A percentile compares a stretch with the other conserved stretches of the same genome.
Evolutionary conservation across 2,329 filamentous ascomycete genomes (phyloP).

Genomic region (Rhexocercosporidium sp.): DNA sequence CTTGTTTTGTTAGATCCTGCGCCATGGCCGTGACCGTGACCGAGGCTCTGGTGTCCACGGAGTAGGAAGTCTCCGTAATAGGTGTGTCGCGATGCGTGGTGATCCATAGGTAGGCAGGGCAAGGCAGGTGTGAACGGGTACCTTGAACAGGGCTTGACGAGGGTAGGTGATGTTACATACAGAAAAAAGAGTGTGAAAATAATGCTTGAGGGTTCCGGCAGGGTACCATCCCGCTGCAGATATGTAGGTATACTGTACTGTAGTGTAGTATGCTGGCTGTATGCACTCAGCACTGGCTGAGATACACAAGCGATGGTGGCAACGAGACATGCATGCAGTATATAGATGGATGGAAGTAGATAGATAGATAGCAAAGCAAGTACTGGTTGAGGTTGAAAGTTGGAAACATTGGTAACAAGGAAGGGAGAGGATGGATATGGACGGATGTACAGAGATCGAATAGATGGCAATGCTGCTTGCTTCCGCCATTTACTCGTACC

Average conservation of each 20-base stretch:
- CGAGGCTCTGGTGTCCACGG: background rate
- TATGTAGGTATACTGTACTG: background rate
- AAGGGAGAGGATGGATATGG: background rate
- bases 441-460: too few relatives aligned
- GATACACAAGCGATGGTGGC: too few relatives aligned
- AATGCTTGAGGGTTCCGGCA: slow-evolving; percentile 4
- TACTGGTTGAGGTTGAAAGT: too few relatives aligned
- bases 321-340: background rate
- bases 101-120: background rate
- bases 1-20: background rate
- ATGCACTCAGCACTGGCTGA: background rate
- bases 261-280: background rate
- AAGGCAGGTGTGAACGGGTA: background rate
- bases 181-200: background rate
- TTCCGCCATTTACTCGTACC: too few relatives aligned
- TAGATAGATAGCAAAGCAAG: background rate
- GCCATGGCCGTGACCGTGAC: background rate
- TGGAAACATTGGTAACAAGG: background rate
- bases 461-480: too few relatives aligned
- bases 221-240: background rate
- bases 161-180: background rate
- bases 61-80: slow-evolving; percentile 2
- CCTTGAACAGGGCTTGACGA: slow-evolving; percentile 6
- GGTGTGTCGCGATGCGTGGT: background rate
- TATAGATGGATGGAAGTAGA: background rate